Conservation (phyloP, 2,329 filamentous ascomycete genomes). For the Dothistroma pini region DNA sequence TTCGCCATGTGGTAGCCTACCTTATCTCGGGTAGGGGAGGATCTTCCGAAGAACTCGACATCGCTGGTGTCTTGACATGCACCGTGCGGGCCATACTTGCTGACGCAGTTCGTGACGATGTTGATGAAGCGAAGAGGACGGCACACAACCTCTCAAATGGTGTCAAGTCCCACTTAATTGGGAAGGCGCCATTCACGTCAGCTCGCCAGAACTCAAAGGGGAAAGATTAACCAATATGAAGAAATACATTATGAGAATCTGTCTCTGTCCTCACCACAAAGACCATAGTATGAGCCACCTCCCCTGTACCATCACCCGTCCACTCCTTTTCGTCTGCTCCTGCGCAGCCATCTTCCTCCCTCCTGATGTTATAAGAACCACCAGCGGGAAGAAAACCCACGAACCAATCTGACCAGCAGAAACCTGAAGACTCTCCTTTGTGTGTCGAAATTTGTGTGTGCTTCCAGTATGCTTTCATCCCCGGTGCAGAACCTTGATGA, state of each 20-base stretch:
- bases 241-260: not conserved
- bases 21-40: too few species aligned
- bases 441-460: not conserved
- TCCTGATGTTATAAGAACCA: not conserved
- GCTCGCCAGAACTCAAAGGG: not conserved
- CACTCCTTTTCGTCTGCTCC: not conserved
- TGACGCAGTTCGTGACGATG: too few species aligned
- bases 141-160: too few species aligned
- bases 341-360: not conserved
- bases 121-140: too few species aligned
- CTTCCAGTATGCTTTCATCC: constrained; percentile 7
- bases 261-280: not conserved
- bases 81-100: too few species aligned
- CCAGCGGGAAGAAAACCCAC: not conserved
- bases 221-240: not conserved
- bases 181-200: too few species aligned
- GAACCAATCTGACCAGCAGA: constrained; percentile 12
- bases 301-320: not conserved
- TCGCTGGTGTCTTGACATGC: too few species aligned
- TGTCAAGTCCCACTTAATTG: too few species aligned
- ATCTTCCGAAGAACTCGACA: too few species aligned
- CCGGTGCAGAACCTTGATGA: constrained; percentile 8
- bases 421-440: not conserved
- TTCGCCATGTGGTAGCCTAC: too few species aligned
- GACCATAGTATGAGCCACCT: not conserved